These are phyloP conservation scores for Musa balbisiana DNA, from an alignment of 202 grass and related monocot genomes.

Conservation along the genomic window DNA sequence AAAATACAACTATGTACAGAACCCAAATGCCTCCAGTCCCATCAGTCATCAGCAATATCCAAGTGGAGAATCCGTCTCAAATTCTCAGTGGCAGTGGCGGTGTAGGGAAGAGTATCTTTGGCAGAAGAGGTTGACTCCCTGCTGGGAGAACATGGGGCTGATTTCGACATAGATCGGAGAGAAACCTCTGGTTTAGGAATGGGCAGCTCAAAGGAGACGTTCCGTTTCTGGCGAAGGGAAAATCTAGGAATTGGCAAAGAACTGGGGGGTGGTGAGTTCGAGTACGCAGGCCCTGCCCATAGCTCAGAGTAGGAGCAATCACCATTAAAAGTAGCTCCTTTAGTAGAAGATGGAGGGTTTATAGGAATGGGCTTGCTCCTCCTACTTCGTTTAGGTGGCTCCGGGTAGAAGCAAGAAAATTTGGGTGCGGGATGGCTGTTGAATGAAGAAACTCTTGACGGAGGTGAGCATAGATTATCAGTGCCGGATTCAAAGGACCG, in stretches of 20 bases:
- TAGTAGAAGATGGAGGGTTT: constrained; percentile 37
- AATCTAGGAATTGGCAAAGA: constrained; percentile 85
- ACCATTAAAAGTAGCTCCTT: constrained; percentile 20
- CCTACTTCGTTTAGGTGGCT: constrained; percentile 30
- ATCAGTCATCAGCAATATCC: constrained; percentile 38
- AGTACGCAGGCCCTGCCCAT: constrained; percentile 82
- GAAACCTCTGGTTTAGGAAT: constrained; percentile 24
- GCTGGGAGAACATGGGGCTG: constrained; percentile 60
- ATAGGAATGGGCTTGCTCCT: constrained; percentile 57
- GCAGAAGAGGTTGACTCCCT: constrained; percentile 22
- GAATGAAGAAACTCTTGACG: neutral
- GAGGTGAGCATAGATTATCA: constrained; percentile 29
- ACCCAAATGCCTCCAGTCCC: neutral
- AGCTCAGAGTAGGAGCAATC: constrained; percentile 47
- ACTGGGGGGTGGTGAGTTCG: constrained; percentile 76
- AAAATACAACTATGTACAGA: neutral
- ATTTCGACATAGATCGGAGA: constrained; percentile 39
- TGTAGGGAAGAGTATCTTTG: constrained; percentile 28
- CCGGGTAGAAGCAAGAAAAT: constrained; percentile 34
- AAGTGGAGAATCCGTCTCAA: constrained; percentile 74
- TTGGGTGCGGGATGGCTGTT: constrained; percentile 32
- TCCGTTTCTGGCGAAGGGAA: constrained; percentile 71
- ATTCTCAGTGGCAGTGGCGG: constrained; percentile 55
- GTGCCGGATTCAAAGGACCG: constrained; percentile 46
- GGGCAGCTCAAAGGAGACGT: constrained; percentile 57